Percentiles rank a stretch among this genome's conserved stretches.
phyloP scores from a whole-genome alignment of 768 basidiomycete species.

The Termitomyces sp. region DNA sequence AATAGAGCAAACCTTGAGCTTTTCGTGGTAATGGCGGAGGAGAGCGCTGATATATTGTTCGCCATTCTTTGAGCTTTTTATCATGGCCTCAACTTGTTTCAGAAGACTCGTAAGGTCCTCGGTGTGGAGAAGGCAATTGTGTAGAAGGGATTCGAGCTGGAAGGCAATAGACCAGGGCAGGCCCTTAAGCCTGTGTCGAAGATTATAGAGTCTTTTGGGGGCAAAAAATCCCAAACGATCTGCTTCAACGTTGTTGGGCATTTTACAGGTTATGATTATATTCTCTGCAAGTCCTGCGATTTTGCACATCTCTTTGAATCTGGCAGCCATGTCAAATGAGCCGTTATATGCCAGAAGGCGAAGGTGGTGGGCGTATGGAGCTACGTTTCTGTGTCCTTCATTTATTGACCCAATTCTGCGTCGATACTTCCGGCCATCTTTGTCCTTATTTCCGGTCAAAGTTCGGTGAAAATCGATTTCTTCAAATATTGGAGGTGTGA shows the following conservation, averaged over 20 bases:
- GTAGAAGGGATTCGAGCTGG: constrained; percentile 68
- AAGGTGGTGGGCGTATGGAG: constrained; percentile 69
- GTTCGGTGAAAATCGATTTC: constrained; percentile 52
- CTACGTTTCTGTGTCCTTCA: constrained; percentile 51
- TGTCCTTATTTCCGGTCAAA: constrained; percentile 32
- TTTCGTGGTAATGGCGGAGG: constrained; percentile 50
- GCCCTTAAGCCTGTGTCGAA: constrained; percentile 37
- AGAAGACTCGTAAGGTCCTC: constrained; percentile 46
- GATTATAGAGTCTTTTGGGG: constrained; percentile 35
- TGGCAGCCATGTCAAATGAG: constrained; percentile 38
- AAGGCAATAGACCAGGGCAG: constrained; percentile 69
- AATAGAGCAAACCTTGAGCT: constrained; percentile 36
- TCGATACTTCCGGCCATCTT: constrained; percentile 43
- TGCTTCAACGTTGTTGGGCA: constrained; percentile 44
- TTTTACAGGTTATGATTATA: constrained; percentile 26
- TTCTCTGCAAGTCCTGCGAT: constrained; percentile 37
- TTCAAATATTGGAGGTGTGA: constrained; percentile 63
- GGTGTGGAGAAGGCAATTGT: constrained; percentile 58
- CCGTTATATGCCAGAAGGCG: constrained; percentile 54
- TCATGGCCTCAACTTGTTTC: constrained; percentile 37
- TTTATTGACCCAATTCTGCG: constrained; percentile 56
- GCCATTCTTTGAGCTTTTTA: constrained; percentile 19
- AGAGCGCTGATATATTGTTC: constrained; percentile 35
- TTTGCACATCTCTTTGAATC: constrained; percentile 51
- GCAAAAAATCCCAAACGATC: constrained; percentile 46